phyloP scores from a whole-genome alignment of 2,329 filamentous ascomycete genomes.

The Penicillium sumatraense region DNA sequence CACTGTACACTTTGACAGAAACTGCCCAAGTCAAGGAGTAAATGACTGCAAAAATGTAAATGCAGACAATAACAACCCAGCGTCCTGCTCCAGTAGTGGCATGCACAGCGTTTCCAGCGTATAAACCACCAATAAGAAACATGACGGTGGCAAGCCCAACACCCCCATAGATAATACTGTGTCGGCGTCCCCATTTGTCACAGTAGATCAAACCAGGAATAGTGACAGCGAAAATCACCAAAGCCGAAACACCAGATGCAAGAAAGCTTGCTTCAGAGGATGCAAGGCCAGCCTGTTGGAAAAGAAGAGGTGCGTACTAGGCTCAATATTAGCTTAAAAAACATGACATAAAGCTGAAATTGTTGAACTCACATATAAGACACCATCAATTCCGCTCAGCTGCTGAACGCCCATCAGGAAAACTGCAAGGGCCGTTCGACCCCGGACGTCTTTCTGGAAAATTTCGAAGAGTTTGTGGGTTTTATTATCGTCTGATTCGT shows the following conservation, averaged over 20 bases:
- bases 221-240: conserved; percentile 62
- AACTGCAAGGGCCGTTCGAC: conserved; percentile 56
- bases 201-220: conserved; percentile 61
- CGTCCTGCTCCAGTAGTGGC: conserved; percentile 29
- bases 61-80: conserved; percentile 34
- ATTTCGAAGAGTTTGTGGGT: conserved; percentile 34
- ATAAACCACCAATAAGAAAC: conserved; percentile 40
- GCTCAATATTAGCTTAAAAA: background rate
- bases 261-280: conserved; percentile 61
- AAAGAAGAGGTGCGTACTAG: conserved; percentile 65
- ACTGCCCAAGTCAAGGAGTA: conserved; percentile 57
- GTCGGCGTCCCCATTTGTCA: conserved; percentile 62
- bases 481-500: conserved; percentile 7
- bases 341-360: background rate
- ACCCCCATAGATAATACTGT: conserved; percentile 60
- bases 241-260: conserved; percentile 64
- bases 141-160: conserved; percentile 50
- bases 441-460: conserved; percentile 50
- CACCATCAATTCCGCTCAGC: conserved; percentile 65
- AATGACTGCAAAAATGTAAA: conserved; percentile 28
- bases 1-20: conserved; percentile 60
- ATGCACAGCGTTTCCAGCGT: conserved; percentile 38
- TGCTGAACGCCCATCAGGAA: conserved; percentile 66
- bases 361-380: conserved; percentile 58
- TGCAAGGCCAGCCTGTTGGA: conserved; percentile 62